A percentile compares a stretch with the other conserved stretches of the same genome.
Evolutionary conservation across 768 basidiomycete species (phyloP).

Genomic region (Boletus insuetus): DNA sequence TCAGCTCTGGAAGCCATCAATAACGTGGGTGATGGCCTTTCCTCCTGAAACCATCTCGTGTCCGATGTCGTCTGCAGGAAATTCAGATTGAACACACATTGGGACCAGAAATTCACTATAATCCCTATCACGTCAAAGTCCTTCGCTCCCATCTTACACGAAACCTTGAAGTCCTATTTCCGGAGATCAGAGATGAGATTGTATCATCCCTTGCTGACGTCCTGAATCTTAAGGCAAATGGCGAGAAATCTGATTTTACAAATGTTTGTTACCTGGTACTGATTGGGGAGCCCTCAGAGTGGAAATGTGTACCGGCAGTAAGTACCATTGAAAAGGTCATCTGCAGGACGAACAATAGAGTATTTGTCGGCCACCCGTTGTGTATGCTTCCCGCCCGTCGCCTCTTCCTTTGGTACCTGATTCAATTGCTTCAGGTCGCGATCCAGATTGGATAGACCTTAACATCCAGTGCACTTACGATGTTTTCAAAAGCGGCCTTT

Average conservation of each 20-base stretch:
- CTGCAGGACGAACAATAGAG: conserved; percentile 26
- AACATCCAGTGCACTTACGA: not conserved
- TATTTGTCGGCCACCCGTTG: conserved; percentile 47
- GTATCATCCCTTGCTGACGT: conserved; percentile 37
- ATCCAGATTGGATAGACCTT: conserved; percentile 4
- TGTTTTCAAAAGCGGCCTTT: not conserved
- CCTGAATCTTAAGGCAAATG: conserved; percentile 24
- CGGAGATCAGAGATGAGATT: conserved; percentile 46
- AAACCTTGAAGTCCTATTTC: conserved; percentile 38
- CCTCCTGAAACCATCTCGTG: too few relatives aligned
- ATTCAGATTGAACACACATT: conserved; percentile 39
- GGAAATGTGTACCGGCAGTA: conserved; percentile 32
- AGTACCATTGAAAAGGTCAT: conserved; percentile 34
- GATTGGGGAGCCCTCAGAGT: conserved; percentile 30
- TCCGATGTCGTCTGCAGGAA: conserved; percentile 23
- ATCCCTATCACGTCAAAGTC: conserved; percentile 28
- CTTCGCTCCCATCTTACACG: conserved; percentile 34
- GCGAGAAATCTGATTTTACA: not conserved
- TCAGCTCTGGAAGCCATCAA: conserved; percentile 30
- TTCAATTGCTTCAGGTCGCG: not conserved
- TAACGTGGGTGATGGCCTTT: conserved; percentile 30
- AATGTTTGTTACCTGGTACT: not conserved
- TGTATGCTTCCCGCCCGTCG: conserved; percentile 31
- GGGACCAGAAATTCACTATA: conserved; percentile 26
- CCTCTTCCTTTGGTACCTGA: not conserved